Evolutionary conservation across 345 rosid species (phyloP).

Genomic region (Chamaenerion angustifolium): DNA sequence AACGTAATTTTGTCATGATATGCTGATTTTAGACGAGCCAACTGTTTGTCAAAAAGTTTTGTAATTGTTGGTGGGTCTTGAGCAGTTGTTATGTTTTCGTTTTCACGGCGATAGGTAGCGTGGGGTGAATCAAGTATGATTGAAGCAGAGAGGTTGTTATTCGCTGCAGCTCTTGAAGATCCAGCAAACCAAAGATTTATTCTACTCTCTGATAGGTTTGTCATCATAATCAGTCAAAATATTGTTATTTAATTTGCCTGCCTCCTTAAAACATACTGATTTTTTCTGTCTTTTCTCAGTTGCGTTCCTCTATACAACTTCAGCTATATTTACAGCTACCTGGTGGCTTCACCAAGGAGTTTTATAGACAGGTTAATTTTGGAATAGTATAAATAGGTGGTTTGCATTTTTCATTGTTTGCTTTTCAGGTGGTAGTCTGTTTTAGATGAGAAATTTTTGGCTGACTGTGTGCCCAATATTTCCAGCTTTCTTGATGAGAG

Average conservation of each 20-base stretch:
- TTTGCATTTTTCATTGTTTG: conserved; percentile 16
- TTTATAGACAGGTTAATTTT: conserved; percentile 81
- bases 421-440: conserved; percentile 7
- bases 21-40: background rate
- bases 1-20: background rate
- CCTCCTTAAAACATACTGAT: background rate
- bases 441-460: background rate
- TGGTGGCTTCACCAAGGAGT: conserved; percentile 73
- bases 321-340: conserved; percentile 59
- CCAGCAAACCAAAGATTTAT: conserved; percentile 78
- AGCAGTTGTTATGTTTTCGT: background rate
- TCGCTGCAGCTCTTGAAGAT: conserved; percentile 62
- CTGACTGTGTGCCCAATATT: conserved; percentile 1
- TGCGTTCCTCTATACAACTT: conserved; percentile 85
- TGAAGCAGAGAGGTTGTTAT: conserved; percentile 70
- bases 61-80: too few species aligned
- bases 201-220: conserved; percentile 84
- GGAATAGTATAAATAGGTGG: conserved; percentile 33
- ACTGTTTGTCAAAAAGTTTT: too few species aligned
- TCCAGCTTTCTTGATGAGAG: conserved; percentile 57
- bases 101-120: conserved; percentile 31
- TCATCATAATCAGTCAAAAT: background rate
- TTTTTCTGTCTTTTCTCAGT: conserved; percentile 33
- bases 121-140: conserved; percentile 96
- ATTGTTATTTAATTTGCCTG: background rate